These are phyloP conservation scores for Strobilomyces confusus DNA, from an alignment of 768 basidiomycete genomes.

Conservation along the genomic window DNA sequence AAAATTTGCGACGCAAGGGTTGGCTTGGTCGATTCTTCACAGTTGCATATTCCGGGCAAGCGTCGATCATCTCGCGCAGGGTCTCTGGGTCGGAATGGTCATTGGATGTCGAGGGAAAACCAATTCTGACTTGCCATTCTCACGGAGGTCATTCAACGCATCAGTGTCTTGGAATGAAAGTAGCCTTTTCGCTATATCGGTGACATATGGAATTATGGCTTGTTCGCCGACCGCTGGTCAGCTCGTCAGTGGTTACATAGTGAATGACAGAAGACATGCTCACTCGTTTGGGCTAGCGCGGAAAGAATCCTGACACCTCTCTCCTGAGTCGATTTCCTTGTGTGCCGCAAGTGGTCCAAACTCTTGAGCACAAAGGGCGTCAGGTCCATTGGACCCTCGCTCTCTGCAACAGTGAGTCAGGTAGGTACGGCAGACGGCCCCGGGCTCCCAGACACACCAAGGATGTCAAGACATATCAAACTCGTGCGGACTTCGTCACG, in stretches of 20 bases:
- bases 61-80: too few relatives aligned
- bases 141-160: too few relatives aligned
- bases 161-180: too few relatives aligned
- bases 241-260: neutral
- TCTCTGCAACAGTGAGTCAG: neutral
- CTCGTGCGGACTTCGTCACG: neutral
- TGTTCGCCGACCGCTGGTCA: neutral
- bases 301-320: neutral
- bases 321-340: neutral
- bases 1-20: too few relatives aligned
- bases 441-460: neutral
- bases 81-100: too few relatives aligned
- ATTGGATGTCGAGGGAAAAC: too few relatives aligned
- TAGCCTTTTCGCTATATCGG: too few relatives aligned
- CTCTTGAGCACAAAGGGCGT: neutral
- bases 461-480: neutral
- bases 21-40: too few relatives aligned
- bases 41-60: too few relatives aligned
- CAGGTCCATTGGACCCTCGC: neutral
- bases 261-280: neutral
- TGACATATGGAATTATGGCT: neutral
- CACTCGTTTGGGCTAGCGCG: neutral
- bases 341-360: neutral
- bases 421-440: neutral
- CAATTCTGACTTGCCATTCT: too few relatives aligned